Base-by-base conservation (phyloP, 768 basidiomycete species). In the Mycena alexandri region DNA sequence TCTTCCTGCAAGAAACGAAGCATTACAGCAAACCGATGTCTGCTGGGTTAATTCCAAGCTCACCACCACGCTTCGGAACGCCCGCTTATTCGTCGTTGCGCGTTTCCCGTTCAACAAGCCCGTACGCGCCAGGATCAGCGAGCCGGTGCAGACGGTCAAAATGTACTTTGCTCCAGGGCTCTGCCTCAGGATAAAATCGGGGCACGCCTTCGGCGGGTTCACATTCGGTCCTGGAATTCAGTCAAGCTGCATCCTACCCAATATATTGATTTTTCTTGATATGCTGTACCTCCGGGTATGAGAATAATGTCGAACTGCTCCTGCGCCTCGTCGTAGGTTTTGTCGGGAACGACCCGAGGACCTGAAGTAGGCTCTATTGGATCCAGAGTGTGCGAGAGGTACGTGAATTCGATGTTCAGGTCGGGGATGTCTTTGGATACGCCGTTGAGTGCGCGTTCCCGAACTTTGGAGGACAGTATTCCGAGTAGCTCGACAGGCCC, bases 31-130 rank as follows among this genome's bases (percentile, higher is more conserved):
- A 38, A 5, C 34, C 12, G 34, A 2, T 38, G 2, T 38, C 24
- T 34, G 3, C 10, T n/a, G 6, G 4, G 1, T 24, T n/a, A 6
- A 34, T 22, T 22, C 21, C 10, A 22, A 50, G 44, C 74, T 38
- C 52, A 79, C 80, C 66, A 65, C 66, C 21, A 78, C 68, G 10
- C 58, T 53, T 19, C 67, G 76, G 64, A 77, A 81, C 6, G 53
- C 50, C 5, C 67, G 29, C 65, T 83, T 83, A 72, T 81, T 82
- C 12, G 80, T 80, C 0, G 81, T 83, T 12, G 81, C 81, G 13
- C 73, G 64, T 52, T 76, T 73, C 4, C 80, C 81, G 12, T 76
- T 72, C 33, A 82, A 70, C 0, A 78, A 50, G 0, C 80, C 81
- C 6, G 76, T 71, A 8, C 70, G 72, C 3, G 80, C 81, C 0